A percentile compares a stretch with the other conserved stretches of the same genome.
Conservation (phyloP, 2,329 filamentous ascomycete genomes). For the Rutstroemia sp. region DNA sequence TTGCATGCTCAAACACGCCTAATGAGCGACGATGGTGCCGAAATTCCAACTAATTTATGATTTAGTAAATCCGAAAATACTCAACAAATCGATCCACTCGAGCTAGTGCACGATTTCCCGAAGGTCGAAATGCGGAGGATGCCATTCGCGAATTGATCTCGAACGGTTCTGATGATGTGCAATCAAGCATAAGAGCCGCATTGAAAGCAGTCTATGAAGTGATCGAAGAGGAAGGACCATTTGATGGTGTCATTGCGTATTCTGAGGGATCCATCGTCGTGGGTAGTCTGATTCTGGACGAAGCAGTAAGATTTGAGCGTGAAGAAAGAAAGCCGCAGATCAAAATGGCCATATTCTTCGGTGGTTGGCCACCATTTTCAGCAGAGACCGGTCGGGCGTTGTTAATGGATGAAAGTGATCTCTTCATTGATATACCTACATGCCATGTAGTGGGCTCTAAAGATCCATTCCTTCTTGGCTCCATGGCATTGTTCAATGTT, state of each 20-base stretch:
- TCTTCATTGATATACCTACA: constrained; percentile 44
- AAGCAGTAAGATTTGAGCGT: constrained; percentile 34
- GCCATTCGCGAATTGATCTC: constrained; percentile 19
- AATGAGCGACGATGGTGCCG: no score
- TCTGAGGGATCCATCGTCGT: neutral
- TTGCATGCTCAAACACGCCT: no score
- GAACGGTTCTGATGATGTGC: constrained; percentile 9
- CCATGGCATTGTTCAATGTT: constrained; percentile 53
- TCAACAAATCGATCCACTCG: constrained; percentile 17
- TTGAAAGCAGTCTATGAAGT: neutral
- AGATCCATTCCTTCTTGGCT: constrained; percentile 54
- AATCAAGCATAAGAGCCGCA: neutral
- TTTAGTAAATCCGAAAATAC: constrained; percentile 35
- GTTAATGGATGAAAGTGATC: constrained; percentile 41
- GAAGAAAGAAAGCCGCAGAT: constrained; percentile 27
- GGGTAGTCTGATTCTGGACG: constrained; percentile 44
- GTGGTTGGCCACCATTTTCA: constrained; percentile 45
- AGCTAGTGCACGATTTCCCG: constrained; percentile 20
- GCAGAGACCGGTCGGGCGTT: constrained; percentile 37
- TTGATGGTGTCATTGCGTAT: neutral
- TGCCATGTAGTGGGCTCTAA: constrained; percentile 46
- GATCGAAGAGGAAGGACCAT: neutral
- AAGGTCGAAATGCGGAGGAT: constrained; percentile 20
- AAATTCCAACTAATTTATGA: no score
- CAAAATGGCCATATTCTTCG: constrained; percentile 42